These are phyloP conservation scores for Solanum pimpinellifolium DNA, from an alignment of 257 asterid genomes.

Conservation along the genomic window DNA sequence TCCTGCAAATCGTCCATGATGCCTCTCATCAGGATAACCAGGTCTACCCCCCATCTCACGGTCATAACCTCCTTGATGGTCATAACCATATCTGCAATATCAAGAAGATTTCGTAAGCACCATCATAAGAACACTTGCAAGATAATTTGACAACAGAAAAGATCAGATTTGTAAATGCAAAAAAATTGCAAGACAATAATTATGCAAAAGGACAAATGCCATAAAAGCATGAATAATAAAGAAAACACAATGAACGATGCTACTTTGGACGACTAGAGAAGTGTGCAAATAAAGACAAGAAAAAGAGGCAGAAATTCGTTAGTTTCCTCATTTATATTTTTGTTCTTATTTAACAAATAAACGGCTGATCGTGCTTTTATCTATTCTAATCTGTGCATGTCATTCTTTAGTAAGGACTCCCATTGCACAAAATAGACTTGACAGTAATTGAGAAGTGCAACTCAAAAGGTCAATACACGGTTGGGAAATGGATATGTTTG, in stretches of 20 bases:
- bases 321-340: not conserved
- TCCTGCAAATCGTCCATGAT: slow-evolving; percentile 72
- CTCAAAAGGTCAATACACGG: not conserved
- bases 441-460: not conserved
- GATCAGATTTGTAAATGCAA: not conserved
- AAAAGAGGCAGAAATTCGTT: not conserved
- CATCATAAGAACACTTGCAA: not conserved
- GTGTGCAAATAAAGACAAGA: not conserved
- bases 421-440: not conserved
- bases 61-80: slow-evolving; percentile 68
- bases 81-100: slow-evolving; percentile 59
- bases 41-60: slow-evolving; percentile 82
- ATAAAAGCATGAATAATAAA: not conserved
- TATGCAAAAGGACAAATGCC: not conserved
- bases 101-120: not conserved
- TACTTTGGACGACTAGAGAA: not conserved
- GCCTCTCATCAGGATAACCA: slow-evolving; percentile 80
- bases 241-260: not conserved
- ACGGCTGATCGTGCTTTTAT: not conserved
- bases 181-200: not conserved
- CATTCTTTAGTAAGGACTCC: not conserved
- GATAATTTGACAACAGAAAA: not conserved
- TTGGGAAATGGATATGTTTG: not conserved
- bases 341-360: not conserved
- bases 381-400: not conserved